phyloP scores from a whole-genome alignment of 176 grass and related monocot genomes.

The Avena insularis region DNA sequence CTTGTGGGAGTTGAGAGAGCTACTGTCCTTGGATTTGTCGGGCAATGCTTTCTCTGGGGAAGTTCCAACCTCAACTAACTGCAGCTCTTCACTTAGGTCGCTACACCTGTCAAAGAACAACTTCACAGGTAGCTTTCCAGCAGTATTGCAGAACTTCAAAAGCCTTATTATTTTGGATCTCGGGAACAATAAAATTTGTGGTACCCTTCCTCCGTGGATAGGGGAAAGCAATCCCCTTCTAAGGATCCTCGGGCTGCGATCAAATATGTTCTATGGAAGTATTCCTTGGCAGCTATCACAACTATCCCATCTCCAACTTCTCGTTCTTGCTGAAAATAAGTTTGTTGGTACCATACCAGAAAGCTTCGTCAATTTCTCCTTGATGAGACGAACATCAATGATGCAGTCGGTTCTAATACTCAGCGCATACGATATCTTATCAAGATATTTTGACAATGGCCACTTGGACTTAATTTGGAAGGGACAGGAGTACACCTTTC shows the following conservation, averaged over 20 bases:
- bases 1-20: constrained; percentile 7
- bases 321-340: constrained; percentile 30
- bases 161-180: background rate
- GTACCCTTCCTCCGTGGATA: constrained; percentile 37
- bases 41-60: constrained; percentile 26
- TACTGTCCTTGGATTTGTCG: constrained; percentile 3
- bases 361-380: background rate
- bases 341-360: constrained; percentile 25
- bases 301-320: background rate
- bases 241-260: constrained; percentile 21
- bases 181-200: constrained; percentile 9
- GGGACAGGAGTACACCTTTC: background rate
- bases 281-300: constrained; percentile 14
- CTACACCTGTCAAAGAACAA: constrained; percentile 28
- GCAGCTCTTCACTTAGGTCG: background rate
- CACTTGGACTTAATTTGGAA: background rate
- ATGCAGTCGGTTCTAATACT: no score
- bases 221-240: background rate
- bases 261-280: constrained; percentile 27
- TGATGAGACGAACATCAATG: no score
- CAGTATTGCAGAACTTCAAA: background rate
- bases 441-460: no score
- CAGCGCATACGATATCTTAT: no score
- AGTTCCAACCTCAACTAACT: background rate
- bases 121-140: background rate